These are phyloP conservation scores for Rhododendron simsii DNA, from an alignment of 148 eudicot genomes.

Conservation along the genomic window DNA sequence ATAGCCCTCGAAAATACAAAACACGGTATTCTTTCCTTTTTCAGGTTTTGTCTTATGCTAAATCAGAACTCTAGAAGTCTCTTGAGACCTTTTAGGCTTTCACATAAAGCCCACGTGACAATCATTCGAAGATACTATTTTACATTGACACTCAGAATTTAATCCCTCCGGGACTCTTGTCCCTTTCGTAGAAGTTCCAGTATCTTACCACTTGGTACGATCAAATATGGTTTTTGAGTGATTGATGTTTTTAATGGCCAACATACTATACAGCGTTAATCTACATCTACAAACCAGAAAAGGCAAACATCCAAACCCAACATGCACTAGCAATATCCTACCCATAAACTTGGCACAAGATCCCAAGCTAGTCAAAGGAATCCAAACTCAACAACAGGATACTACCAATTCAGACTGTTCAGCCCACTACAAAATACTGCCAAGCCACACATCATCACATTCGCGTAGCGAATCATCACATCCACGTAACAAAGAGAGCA, in stretches of 20 bases:
- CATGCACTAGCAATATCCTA: not conserved
- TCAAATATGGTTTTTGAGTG: not conserved
- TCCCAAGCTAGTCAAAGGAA: not conserved
- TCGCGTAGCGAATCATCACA: not conserved
- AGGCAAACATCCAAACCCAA: not conserved
- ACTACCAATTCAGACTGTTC: not conserved
- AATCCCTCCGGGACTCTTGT: not conserved
- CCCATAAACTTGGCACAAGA: not conserved
- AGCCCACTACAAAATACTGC: not conserved
- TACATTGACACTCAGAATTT: not conserved
- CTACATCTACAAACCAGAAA: not conserved
- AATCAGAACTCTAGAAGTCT: not conserved
- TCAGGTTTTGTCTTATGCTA: not conserved
- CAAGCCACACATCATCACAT: not conserved
- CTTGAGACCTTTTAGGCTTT: not conserved
- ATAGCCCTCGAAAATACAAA: not conserved
- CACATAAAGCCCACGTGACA: not conserved
- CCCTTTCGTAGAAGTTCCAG: not conserved
- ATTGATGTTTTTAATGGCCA: not conserved
- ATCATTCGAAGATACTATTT: not conserved
- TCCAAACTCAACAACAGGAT: not conserved
- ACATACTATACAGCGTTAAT: not conserved
- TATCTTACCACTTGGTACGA: not conserved
- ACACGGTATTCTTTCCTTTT: not conserved
- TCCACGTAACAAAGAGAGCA: not conserved